Evolutionary conservation across 306 rosid species (phyloP), one percentile per base, ranked within the genome.

Genomic region (Quercus variabilis): DNA sequence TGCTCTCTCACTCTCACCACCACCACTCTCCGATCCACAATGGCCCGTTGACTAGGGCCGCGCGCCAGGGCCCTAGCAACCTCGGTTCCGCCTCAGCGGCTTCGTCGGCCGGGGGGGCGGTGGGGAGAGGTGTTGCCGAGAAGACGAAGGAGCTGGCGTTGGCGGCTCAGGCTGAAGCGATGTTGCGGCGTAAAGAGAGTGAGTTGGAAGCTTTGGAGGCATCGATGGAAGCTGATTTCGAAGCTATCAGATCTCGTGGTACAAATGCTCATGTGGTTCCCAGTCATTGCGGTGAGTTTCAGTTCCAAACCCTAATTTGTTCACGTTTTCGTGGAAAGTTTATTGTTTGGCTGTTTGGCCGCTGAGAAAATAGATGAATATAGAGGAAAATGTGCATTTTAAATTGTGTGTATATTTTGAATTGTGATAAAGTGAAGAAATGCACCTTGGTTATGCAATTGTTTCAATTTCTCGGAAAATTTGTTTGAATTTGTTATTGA

Each of bases 1-100:
- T 74, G 25, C 85, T 85, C 30, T 78, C 85, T 56, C 89, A 88
- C 55, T 76, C 77, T 65, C 87, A 41, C 46, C 46, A 41, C 46
- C 46, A 10, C 57, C 89, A 88, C 59, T 76, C 77, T 70, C 87
- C 88, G 74, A 88, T 82, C 67, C 98, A 93, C 87, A 91, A 85
- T 85, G 98, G 98, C 10, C 97, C 97, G 52, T 74, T 90, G 76
- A 93, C 98, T n/a, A 79, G 98, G 86, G 97, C 41, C 41, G 8
- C 92, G 63, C 98, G 97, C 20, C 97, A 89, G 79, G 92, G 87
- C 75, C 98, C 98, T 41, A 77, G 33, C 80, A 78, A 69, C 74
- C 75, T 63, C 64, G 71, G 90, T 58, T 64, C 78, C 17, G 21
- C 74, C 19, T 77, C 82, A 3, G 73, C 81, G 49, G 71, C 41